Evolutionary conservation across 176 grass and related monocot species (phyloP), one percentile per base, ranked within the genome.

Genomic region (Guadua angustifolia): DNA sequence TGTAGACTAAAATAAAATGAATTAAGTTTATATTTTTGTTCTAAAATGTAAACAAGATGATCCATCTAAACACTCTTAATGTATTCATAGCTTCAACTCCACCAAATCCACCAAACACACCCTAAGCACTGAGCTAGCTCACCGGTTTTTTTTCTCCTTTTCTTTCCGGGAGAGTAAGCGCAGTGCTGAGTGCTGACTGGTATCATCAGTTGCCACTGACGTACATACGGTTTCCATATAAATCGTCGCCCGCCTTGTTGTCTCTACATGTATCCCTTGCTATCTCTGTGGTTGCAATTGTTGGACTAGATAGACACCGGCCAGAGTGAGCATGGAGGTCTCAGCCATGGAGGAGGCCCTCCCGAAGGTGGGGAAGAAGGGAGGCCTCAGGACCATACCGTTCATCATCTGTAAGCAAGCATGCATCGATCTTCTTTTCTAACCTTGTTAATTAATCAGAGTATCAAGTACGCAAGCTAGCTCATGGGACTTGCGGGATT

Each of bases 371-470:
- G 82, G 46, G 71, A 78, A 18, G 60, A 90, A 88, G 74, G 93
- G 93, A 19, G 93, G 93, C 72, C 85, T 95, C 70, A 90, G 81
- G 56, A 90, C 88, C 14, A 66, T 95, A 43, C 93, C 93, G 0
- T 95, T 90, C 58, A 95, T 95, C 79, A 88, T 95, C 42, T 84
- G 90, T 95, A 86, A 88, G 69, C 26, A 29, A 7, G 3, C 75
- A 18, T 29, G 47, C 80, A 12, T 60, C 9, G 6, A 36, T 9
- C 67, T 44, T 49, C 4, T 14, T 33, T 69, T 32, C 59, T 39
- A 49, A 59, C 33, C 40, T 14, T 56, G 19, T 62, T 56, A 6
- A 9, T 56, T 19, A 56, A 7, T n/a, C 32, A 49, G 16, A 32
- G 19, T 21, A 49, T 49, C 46, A 4, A 14, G 46, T 42, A 42